Conservation (phyloP, 176 grass and related monocot genomes). For the Eleusine coracana region DNA sequence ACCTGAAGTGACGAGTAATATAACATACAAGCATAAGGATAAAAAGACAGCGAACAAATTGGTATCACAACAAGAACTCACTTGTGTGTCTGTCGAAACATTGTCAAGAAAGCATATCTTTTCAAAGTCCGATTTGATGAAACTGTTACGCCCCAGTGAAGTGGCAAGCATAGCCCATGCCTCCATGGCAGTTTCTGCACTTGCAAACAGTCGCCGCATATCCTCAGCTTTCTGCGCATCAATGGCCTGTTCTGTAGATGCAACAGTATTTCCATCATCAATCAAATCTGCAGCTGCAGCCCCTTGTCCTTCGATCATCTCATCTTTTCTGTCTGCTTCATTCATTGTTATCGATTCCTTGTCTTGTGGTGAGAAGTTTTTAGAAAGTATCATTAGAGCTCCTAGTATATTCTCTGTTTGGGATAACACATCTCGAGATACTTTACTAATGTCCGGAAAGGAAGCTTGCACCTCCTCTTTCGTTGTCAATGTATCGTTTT, state of each 20-base stretch:
- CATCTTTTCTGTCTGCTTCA: slow-evolving; percentile 40
- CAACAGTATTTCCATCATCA: slow-evolving; percentile 35
- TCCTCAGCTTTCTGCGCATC: slow-evolving; percentile 67
- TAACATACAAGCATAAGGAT: slow-evolving; percentile 1
- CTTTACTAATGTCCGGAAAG: slow-evolving; percentile 81
- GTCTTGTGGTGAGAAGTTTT: slow-evolving; percentile 56
- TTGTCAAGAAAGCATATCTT: slow-evolving; percentile 99
- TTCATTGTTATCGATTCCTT: slow-evolving; percentile 29
- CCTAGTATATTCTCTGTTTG: slow-evolving; percentile 95
- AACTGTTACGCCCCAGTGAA: slow-evolving; percentile 87
- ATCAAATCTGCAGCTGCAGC: slow-evolving; percentile 42
- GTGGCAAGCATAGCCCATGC: slow-evolving; percentile 96
- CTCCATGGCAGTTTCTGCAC: slow-evolving; percentile 96
- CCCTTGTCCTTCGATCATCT: slow-evolving; percentile 37
- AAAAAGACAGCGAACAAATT: slow-evolving; percentile 16
- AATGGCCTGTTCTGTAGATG: slow-evolving; percentile 34
- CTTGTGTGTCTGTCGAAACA: slow-evolving; percentile 83
- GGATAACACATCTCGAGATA: slow-evolving; percentile 76
- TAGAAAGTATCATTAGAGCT: slow-evolving; percentile 81
- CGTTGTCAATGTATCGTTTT: slow-evolving; percentile 32
- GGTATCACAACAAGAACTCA: slow-evolving; percentile 31
- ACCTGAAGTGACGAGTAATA: slow-evolving; percentile 53
- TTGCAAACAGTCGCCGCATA: slow-evolving; percentile 73
- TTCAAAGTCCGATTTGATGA: slow-evolving; percentile 96
- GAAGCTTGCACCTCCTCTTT: slow-evolving; percentile 39